These are phyloP conservation scores for Talaromyces albobiverticillius DNA, from an alignment of 2,329 filamentous ascomycete species.

Conservation along the genomic window DNA sequence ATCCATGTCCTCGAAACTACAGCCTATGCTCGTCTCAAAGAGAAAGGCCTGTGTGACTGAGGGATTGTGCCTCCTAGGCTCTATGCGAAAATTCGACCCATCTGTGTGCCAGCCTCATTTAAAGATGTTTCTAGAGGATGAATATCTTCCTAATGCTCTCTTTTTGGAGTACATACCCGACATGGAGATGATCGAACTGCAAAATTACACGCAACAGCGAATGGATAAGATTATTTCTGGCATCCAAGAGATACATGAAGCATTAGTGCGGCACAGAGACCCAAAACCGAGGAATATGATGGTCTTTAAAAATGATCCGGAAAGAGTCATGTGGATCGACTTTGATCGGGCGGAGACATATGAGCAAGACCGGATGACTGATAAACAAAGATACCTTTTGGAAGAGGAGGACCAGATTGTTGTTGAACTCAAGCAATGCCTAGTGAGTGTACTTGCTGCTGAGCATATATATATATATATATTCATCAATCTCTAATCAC, in stretches of 20 bases:
- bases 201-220: slow-evolving; percentile 15
- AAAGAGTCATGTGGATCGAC: slow-evolving; percentile 18
- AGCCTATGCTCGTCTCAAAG: not conserved
- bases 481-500: too few species aligned
- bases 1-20: not conserved
- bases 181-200: slow-evolving; percentile 11
- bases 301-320: slow-evolving; percentile 14
- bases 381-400: slow-evolving; percentile 16
- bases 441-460: not conserved
- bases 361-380: slow-evolving; percentile 25
- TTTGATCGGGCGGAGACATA: slow-evolving; percentile 7
- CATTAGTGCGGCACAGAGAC: slow-evolving; percentile 15
- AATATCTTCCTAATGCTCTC: slow-evolving; percentile 18
- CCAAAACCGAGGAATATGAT: slow-evolving; percentile 18
- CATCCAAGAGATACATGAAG: slow-evolving; percentile 17
- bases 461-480: not conserved
- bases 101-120: not conserved
- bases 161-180: slow-evolving; percentile 19
- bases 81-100: not conserved
- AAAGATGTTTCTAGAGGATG: slow-evolving; percentile 15
- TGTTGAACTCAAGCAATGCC: not conserved
- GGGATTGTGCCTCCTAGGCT: not conserved
- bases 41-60: not conserved
- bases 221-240: slow-evolving; percentile 13
- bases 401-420: not conserved